Conservation (phyloP, 352 stramenopile species). For the Blastocystis sp. region DNA sequence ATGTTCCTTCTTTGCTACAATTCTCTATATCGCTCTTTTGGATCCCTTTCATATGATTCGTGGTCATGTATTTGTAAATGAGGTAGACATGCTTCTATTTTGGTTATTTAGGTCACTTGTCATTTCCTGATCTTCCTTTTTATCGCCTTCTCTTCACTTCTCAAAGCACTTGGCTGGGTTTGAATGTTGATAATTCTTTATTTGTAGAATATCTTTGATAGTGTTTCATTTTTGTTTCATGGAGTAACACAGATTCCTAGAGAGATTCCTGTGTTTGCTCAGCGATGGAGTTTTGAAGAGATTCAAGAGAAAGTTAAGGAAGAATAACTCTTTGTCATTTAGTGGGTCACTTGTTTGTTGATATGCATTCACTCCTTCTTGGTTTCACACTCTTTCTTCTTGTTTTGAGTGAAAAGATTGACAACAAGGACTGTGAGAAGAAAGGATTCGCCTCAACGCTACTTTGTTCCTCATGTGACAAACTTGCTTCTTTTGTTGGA, state of each 20-base stretch:
- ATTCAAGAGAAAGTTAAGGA: slow-evolving; percentile 25
- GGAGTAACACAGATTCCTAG: not conserved
- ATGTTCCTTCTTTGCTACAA: slow-evolving; percentile 2
- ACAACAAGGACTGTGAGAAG: not conserved
- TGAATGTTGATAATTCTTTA: not conserved
- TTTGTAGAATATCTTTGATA: slow-evolving; percentile 27
- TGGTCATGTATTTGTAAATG: not conserved
- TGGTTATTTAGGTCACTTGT: not conserved
- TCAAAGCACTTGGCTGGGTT: not conserved
- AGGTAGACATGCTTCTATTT: not conserved
- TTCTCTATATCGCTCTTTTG: slow-evolving; percentile 2
- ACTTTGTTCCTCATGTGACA: slow-evolving; percentile 37
- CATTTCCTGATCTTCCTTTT: not conserved
- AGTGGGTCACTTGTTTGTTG: slow-evolving; percentile 17
- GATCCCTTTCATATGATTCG: slow-evolving; percentile 25
- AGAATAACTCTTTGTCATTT: not conserved
- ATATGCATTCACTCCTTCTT: not conserved
- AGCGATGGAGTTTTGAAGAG: not conserved
- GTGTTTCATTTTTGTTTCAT: slow-evolving; percentile 11
- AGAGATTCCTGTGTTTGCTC: slow-evolving; percentile 15
- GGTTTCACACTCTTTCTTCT: not conserved
- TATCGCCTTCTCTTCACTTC: not conserved
- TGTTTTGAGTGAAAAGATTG: not conserved
- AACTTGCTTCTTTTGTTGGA: slow-evolving; percentile 10
- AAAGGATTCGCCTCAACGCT: not conserved